Percentiles rank a stretch among this genome's conserved stretches.
Evolutionary conservation across 805 yeast genomes (phyloP).

Genomic region (Saccharomycopsis schoenii): DNA sequence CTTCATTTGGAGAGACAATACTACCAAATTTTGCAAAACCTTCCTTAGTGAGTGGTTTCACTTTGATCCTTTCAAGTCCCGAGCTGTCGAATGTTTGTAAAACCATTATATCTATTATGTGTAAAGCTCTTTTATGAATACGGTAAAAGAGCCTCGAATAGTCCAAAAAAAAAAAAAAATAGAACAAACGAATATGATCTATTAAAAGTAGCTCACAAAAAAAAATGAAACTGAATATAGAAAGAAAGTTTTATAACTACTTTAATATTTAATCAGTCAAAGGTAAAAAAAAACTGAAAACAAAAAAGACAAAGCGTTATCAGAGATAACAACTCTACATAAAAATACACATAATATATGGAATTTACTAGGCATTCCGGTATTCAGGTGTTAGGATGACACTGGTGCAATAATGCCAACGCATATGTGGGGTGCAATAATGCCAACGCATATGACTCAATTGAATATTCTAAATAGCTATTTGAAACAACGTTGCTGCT

Average conservation of each 20-base stretch:
- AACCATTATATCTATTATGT: not conserved
- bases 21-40: constrained; percentile 15
- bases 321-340: too few relatives aligned
- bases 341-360: not conserved
- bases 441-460: not conserved
- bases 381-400: not conserved
- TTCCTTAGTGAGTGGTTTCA: constrained; percentile 7
- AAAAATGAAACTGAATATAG: too few relatives aligned
- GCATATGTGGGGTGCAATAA: not conserved
- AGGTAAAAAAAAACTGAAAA: too few relatives aligned
- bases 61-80: not conserved
- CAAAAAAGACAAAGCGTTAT: too few relatives aligned
- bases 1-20: constrained; percentile 17
- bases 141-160: too few relatives aligned
- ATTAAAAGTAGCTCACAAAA: too few relatives aligned
- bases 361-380: not conserved
- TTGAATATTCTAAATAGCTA: too few relatives aligned
- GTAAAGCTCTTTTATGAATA: not conserved
- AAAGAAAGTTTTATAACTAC: too few relatives aligned
- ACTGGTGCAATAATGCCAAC: not conserved
- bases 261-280: too few relatives aligned
- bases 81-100: not conserved
- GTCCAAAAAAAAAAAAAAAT: too few relatives aligned
- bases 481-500: too few relatives aligned
- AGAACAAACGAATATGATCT: too few relatives aligned